phyloP scores from a whole-genome alignment of 768 basidiomycete genomes.

The Mycena belliarum region DNA sequence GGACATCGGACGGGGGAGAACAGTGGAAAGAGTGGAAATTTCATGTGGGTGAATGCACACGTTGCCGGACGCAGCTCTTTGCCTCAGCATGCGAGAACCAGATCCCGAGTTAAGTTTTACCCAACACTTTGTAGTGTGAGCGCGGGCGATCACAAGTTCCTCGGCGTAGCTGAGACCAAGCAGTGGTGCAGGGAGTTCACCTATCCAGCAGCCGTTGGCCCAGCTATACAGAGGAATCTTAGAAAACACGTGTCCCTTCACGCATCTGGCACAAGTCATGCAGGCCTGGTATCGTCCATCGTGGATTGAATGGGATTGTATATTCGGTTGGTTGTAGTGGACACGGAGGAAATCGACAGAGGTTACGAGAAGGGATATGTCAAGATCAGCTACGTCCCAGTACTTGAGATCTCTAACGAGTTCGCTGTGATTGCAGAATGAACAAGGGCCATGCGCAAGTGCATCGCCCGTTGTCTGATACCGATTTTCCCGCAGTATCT shows the following conservation, averaged over 20 bases:
- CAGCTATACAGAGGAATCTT: not conserved
- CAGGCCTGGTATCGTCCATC: too few relatives aligned
- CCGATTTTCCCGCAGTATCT: not conserved
- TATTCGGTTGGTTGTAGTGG: not conserved
- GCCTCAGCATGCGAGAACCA: not conserved
- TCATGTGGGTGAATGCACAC: too few relatives aligned
- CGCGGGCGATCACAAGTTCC: not conserved
- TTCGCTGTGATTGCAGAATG: not conserved
- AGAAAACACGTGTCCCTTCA: not conserved
- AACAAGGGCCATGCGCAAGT: not conserved
- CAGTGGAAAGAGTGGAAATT: not conserved
- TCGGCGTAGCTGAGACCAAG: not conserved
- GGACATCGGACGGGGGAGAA: slow-evolving; percentile 12
- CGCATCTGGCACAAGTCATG: too few relatives aligned
- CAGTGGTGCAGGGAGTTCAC: not conserved
- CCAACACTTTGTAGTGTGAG: too few relatives aligned
- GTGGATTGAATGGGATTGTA: too few relatives aligned
- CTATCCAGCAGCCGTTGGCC: too few relatives aligned
- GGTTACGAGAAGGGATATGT: not conserved
- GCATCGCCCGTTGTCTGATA: not conserved
- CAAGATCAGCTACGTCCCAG: not conserved
- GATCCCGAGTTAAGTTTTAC: not conserved
- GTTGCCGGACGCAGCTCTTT: slow-evolving; percentile 17
- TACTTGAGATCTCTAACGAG: not conserved
- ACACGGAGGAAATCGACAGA: not conserved